phyloP scores from a whole-genome alignment of 371 early-diverging fungal species.

The Lichtheimia ornata region DNA sequence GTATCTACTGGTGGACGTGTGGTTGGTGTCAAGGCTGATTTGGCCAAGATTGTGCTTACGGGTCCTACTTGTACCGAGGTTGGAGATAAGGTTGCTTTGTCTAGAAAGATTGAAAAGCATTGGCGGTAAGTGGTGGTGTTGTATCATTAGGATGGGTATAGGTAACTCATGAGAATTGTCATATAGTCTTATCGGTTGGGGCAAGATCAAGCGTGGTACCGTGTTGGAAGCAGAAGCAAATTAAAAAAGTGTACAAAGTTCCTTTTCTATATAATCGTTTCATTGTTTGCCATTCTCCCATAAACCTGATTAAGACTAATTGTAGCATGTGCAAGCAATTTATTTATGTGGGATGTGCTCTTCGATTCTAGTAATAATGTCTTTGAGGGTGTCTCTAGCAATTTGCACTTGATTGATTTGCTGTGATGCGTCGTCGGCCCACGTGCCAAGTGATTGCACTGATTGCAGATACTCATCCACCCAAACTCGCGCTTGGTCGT shows the following conservation, averaged over 20 bases:
- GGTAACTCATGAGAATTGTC: background rate
- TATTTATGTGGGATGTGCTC: background rate
- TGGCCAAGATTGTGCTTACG: constrained; percentile 93
- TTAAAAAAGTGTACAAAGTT: constrained; percentile 19
- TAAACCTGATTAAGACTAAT: background rate
- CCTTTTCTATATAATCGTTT: constrained; percentile 1
- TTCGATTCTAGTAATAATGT: background rate
- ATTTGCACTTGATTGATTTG: background rate
- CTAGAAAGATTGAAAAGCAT: constrained; percentile 98
- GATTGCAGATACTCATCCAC: background rate
- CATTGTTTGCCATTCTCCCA: constrained; percentile 1
- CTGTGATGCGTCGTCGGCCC: background rate
- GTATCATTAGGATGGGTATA: too few relatives aligned
- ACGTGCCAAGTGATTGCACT: background rate
- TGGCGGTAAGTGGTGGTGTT: constrained; percentile 88
- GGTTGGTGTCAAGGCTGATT: constrained; percentile 88
- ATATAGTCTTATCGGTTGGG: constrained; percentile 96
- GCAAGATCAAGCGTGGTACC: constrained; percentile 89
- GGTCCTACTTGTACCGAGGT: constrained; percentile 98
- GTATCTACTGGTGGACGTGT: constrained; percentile 98
- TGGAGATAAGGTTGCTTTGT: constrained; percentile 98
- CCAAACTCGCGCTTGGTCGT: background rate
- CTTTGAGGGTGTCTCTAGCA: background rate
- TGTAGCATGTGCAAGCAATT: background rate
- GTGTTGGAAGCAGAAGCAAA: constrained; percentile 73